Percentiles rank a stretch among this genome's conserved stretches.
Conservation (phyloP, 345 rosid species). For the Syzygium grande region DNA sequence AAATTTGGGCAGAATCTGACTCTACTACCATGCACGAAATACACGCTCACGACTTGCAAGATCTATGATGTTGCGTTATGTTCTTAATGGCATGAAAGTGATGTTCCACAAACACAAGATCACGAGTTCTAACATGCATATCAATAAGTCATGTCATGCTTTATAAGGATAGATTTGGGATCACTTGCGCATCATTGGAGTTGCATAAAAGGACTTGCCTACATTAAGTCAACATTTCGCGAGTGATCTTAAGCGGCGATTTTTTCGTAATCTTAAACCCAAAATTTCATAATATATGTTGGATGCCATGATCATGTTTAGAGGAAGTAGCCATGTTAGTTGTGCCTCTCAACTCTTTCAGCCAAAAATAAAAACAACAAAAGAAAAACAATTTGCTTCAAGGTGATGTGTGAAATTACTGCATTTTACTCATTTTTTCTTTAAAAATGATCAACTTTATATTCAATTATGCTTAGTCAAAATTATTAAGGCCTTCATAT, state of each 20-base stretch:
- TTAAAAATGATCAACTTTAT: neutral
- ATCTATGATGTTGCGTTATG: too few relatives aligned
- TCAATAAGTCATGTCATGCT: neutral
- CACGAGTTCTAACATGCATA: neutral
- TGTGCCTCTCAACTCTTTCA: neutral
- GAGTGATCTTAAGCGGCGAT: neutral
- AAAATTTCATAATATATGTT: neutral
- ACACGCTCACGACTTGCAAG: too few relatives aligned
- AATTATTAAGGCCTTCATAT: neutral
- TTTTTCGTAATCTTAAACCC: neutral
- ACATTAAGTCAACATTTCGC: neutral
- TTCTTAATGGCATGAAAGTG: too few relatives aligned
- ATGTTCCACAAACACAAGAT: neutral
- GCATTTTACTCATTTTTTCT: neutral
- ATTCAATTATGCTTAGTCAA: neutral
- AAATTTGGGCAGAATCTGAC: too few relatives aligned
- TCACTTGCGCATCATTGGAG: neutral
- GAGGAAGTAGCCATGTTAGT: neutral
- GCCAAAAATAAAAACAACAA: neutral
- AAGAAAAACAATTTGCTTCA: neutral
- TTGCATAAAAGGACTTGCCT: neutral
- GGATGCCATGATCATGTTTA: neutral
- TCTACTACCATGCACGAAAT: too few relatives aligned
- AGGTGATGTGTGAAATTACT: neutral
- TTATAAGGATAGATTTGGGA: neutral